A percentile compares a stretch with the other conserved stretches of the same genome.
These are phyloP conservation scores for Gnomoniopsis smithogilvyi DNA, from an alignment of 2,329 filamentous ascomycete species.

Conservation along the genomic window DNA sequence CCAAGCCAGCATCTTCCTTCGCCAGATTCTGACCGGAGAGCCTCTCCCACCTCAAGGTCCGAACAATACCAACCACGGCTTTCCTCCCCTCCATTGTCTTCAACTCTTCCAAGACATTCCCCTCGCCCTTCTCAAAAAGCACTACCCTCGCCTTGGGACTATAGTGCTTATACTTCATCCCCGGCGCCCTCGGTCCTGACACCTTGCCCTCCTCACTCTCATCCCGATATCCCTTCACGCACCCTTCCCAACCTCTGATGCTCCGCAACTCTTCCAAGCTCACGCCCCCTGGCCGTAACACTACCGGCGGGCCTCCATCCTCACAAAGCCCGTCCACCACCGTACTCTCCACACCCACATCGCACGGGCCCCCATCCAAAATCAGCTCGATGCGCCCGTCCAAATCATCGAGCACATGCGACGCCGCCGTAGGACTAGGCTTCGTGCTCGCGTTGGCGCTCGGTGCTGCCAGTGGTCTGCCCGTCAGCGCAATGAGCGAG, in stretches of 20 bases:
- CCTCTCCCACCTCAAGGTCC: constrained; percentile 51
- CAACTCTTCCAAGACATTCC: constrained; percentile 32
- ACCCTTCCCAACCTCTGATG: constrained; percentile 78
- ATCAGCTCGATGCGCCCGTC: constrained; percentile 80
- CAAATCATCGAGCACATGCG: constrained; percentile 85
- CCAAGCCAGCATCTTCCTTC: constrained; percentile 19
- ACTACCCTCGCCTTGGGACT: constrained; percentile 85
- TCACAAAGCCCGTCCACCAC: constrained; percentile 86
- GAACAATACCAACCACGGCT: constrained; percentile 48
- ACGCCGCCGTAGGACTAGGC: constrained; percentile 85
- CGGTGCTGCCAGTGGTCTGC: constrained; percentile 80
- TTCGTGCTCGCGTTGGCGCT: constrained; percentile 94
- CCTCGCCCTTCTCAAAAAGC: constrained; percentile 63
- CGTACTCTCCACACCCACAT: constrained; percentile 92
- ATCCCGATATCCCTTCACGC: constrained; percentile 76
- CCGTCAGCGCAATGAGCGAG: constrained; percentile 76
- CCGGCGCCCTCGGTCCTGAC: constrained; percentile 75
- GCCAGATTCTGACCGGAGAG: constrained; percentile 37
- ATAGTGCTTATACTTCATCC: constrained; percentile 99
- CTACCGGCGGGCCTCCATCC: constrained; percentile 60
- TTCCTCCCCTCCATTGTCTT: constrained; percentile 23
- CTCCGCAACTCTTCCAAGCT: constrained; percentile 73
- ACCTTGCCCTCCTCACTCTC: constrained; percentile 53
- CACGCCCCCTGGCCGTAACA: constrained; percentile 84
- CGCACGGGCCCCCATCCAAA: constrained; percentile 81